Percentiles rank a stretch among this genome's conserved stretches.
These are phyloP conservation scores for Penicillium vulpinum DNA, from an alignment of 2,329 filamentous ascomycete species.

Conservation along the genomic window DNA sequence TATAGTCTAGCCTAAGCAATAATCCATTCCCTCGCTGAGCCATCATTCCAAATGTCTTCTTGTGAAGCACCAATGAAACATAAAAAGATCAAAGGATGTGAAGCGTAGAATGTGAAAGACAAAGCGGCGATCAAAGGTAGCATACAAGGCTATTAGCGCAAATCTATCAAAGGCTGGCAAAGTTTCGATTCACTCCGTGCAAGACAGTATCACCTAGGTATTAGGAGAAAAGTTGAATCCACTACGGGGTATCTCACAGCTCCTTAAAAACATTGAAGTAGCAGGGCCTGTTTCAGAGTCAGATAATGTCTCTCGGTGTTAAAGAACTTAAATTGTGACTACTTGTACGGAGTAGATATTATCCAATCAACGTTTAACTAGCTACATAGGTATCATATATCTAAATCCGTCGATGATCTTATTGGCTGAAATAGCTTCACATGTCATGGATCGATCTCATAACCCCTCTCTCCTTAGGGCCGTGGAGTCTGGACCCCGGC, in stretches of 20 bases:
- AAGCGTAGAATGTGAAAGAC: not conserved
- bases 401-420: conserved; percentile 7
- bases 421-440: conserved; percentile 15
- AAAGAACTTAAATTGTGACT: not conserved
- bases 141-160: not conserved
- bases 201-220: not conserved
- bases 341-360: not conserved
- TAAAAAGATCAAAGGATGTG: not conserved
- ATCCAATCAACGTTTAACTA: not conserved
- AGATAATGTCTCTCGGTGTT: not conserved
- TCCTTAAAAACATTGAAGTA: too few species aligned
- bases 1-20: not conserved
- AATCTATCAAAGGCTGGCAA: not conserved
- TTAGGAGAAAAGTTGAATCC: not conserved
- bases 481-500: too few species aligned
- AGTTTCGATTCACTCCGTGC: not conserved
- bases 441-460: conserved; percentile 16
- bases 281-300: too few species aligned
- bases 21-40: not conserved
- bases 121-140: not conserved
- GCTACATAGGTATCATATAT: too few species aligned
- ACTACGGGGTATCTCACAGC: too few species aligned
- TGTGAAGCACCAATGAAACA: not conserved
- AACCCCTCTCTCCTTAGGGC: conserved; percentile 22
- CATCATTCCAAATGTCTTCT: not conserved